Evolutionary conservation across 192 early-diverging fungal species (phyloP).

Genomic region (Dispira parvispora): DNA sequence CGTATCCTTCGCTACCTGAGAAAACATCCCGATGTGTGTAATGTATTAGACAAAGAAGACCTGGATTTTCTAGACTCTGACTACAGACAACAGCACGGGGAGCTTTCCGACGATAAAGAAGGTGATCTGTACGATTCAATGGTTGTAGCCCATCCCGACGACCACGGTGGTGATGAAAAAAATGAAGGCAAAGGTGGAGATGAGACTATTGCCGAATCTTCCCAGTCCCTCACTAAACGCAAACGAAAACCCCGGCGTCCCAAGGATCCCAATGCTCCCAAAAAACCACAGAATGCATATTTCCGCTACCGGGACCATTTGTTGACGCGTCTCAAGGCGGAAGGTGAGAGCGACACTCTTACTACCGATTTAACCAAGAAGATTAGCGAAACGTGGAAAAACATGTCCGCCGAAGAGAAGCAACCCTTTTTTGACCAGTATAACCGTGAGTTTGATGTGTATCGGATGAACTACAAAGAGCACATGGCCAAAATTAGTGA

Average conservation of each 20-base stretch:
- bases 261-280: conserved; percentile 29
- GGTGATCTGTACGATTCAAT: background rate
- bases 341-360: conserved; percentile 16
- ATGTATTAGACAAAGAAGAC: background rate
- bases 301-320: conserved; percentile 29
- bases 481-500: background rate
- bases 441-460: background rate
- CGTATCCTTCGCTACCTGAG: background rate
- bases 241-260: conserved; percentile 15
- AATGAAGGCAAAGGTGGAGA: background rate
- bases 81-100: background rate
- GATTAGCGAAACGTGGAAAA: conserved; percentile 30
- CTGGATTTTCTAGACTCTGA: background rate
- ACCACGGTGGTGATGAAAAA: background rate
- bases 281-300: conserved; percentile 30
- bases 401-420: conserved; percentile 17
- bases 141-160: background rate
- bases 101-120: background rate
- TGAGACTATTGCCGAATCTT: background rate
- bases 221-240: background rate
- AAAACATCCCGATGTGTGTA: conserved; percentile 1
- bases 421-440: conserved; percentile 1
- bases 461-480: background rate
- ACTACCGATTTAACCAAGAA: conserved; percentile 25
- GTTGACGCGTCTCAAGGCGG: conserved; percentile 24